Conservation (phyloP, 129 eudicot genomes). For the Escallonia rubra region DNA sequence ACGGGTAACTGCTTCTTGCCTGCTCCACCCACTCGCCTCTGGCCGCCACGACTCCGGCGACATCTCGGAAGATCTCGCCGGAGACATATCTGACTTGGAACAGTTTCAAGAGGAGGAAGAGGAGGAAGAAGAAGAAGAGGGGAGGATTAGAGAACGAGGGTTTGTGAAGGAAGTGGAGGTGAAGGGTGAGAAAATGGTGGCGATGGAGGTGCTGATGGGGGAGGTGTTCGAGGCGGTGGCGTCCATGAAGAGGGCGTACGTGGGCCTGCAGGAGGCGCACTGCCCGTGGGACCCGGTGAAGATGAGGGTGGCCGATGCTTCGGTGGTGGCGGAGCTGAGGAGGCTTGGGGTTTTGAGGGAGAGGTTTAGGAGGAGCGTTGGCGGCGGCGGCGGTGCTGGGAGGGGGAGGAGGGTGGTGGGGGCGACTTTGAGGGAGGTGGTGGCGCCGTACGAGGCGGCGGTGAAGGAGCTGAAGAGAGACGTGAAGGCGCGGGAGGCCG, state of each 20-base stretch:
- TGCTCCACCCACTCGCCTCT: slow-evolving; percentile 59
- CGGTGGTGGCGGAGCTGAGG: slow-evolving; percentile 73
- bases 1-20: slow-evolving; percentile 79
- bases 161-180: slow-evolving; percentile 6
- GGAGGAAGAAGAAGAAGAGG: slow-evolving; percentile 32
- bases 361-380: slow-evolving; percentile 49
- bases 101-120: slow-evolving; percentile 10
- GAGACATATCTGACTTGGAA: slow-evolving; percentile 22
- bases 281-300: slow-evolving; percentile 84
- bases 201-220: slow-evolving; percentile 42
- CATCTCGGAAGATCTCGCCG: slow-evolving; percentile 6
- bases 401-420: slow-evolving; percentile 35
- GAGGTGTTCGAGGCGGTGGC: slow-evolving; percentile 74
- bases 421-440: slow-evolving; percentile 61
- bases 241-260: slow-evolving; percentile 70
- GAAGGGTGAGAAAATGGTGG: slow-evolving; percentile 19
- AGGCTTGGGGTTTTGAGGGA: slow-evolving; percentile 56
- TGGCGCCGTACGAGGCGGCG: slow-evolving; percentile 86
- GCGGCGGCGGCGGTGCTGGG: slow-evolving; percentile 20
- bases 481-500: slow-evolving; percentile 49
- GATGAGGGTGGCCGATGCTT: slow-evolving; percentile 62
- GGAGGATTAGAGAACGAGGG: slow-evolving; percentile 12
- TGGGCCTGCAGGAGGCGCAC: slow-evolving; percentile 73
- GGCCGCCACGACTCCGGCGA: slow-evolving; percentile 27
- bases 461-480: slow-evolving; percentile 62